phyloP scores from a whole-genome alignment of 441 rosid genomes.

The Biscutella laevigata region DNA sequence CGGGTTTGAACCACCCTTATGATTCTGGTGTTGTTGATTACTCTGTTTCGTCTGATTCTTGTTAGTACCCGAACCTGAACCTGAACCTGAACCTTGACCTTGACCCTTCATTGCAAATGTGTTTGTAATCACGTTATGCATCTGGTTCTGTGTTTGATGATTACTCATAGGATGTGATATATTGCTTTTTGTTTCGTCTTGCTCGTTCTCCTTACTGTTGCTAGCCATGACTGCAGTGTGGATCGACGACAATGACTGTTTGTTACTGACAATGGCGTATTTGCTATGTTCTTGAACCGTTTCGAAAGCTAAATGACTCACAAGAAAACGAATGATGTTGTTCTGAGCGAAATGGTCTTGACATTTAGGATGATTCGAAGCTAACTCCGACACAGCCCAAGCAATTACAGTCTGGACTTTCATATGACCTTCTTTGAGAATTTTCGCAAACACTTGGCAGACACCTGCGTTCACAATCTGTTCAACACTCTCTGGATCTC shows the following conservation, averaged over 20 bases:
- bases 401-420: constrained; percentile 80
- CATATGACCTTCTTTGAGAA: constrained; percentile 89
- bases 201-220: constrained; percentile 32
- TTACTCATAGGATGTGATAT: constrained; percentile 51
- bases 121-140: constrained; percentile 56
- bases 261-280: constrained; percentile 52
- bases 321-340: constrained; percentile 64
- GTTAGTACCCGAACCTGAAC: constrained; percentile 28
- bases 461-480: constrained; percentile 65
- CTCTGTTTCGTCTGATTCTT: constrained; percentile 30
- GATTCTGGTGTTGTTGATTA: constrained; percentile 50
- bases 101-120: too few relatives aligned
- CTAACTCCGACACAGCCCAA: constrained; percentile 80
- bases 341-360: constrained; percentile 79
- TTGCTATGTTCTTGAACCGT: constrained; percentile 86
- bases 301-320: constrained; percentile 83
- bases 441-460: constrained; percentile 65
- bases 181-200: too few relatives aligned
- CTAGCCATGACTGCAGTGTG: background rate
- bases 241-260: constrained; percentile 56
- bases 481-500: constrained; percentile 78
- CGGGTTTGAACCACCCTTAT: too few relatives aligned
- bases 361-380: constrained; percentile 51
- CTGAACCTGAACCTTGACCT: too few relatives aligned
- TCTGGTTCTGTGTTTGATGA: constrained; percentile 35